Base-by-base conservation (phyloP, 305 asterid genomes). In the Fraxinus xanthoxyloides region DNA sequence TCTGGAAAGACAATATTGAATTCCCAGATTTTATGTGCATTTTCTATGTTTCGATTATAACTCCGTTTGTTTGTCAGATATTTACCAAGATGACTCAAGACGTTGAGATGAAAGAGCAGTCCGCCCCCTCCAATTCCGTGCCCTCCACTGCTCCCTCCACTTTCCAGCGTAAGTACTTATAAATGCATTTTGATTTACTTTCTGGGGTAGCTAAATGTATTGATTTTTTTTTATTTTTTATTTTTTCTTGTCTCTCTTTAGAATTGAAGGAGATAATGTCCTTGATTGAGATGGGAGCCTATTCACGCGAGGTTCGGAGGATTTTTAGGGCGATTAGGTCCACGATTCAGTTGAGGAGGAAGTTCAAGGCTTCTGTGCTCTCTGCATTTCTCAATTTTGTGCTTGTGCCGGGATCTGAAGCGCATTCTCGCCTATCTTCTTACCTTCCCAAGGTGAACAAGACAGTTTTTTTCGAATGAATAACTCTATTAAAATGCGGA, bases 191-290 rank as follows among this genome's bases (percentile, higher is more conserved):
- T 7, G 23, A 56, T 56, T 56, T 56, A 56, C 12, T 56, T 19
- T 56, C 67, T 56, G 67, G 70, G 48, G 67, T 19, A 9, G 35
- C 0, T 77, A 5, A 1, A 56, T 31, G 65, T 30, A 24, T 21
- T 26, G 36, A 56, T 46, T 75, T 72, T 75, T 72, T 26, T 30
- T 10, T n/a, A 1, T 36, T 36, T 36, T 35, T 31, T 31, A 2
- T 51, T 75, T 38, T 43, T 79, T 79, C 72, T 38, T 78, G 73
- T 79, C 65, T 79, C 77, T 3, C 82, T 8, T 77, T 76, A 94
- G 98, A 85, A 81, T 85, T 96, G 95, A 96, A 92, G 86, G 97
- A 92, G 86, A 90, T 96, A 48, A 95, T 91, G 72, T 87, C 90
- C 21, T 77, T 93, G 89, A 87, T 96, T 79, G 99, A 96, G 92